phyloP scores from a whole-genome alignment of 768 basidiomycete genomes.

The Amanita pseudoporphyria region DNA sequence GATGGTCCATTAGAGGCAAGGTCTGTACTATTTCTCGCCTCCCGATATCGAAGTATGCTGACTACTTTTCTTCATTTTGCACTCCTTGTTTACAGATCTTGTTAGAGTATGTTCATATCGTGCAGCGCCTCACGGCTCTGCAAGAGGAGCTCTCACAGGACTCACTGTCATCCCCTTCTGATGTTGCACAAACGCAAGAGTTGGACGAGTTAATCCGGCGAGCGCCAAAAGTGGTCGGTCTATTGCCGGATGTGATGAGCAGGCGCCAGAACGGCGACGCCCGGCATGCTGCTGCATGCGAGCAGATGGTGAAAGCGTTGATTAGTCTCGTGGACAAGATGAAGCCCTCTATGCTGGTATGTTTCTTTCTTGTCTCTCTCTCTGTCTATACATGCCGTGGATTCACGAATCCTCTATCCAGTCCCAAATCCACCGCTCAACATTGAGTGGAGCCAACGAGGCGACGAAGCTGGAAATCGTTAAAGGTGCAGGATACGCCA shows the following conservation, averaged over 20 bases:
- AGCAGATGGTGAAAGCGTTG: slow-evolving; percentile 63
- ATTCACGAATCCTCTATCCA: not conserved
- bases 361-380: slow-evolving; percentile 19
- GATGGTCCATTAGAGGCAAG: slow-evolving; percentile 83
- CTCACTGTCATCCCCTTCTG: slow-evolving; percentile 26
- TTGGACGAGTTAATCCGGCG: slow-evolving; percentile 50
- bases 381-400: not conserved
- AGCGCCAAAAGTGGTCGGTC: slow-evolving; percentile 55
- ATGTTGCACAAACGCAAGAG: slow-evolving; percentile 37
- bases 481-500: slow-evolving; percentile 50
- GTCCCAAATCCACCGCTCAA: slow-evolving; percentile 20
- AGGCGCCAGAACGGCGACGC: slow-evolving; percentile 40
- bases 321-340: slow-evolving; percentile 49
- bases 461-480: slow-evolving; percentile 54
- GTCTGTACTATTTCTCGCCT: slow-evolving; percentile 26
- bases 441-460: slow-evolving; percentile 36
- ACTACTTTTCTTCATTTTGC: not conserved
- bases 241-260: slow-evolving; percentile 58
- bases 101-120: slow-evolving; percentile 61
- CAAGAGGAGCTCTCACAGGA: slow-evolving; percentile 34
- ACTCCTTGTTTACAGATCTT: slow-evolving; percentile 54
- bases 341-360: slow-evolving; percentile 51
- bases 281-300: slow-evolving; percentile 61
- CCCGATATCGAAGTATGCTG: not conserved
- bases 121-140: slow-evolving; percentile 50